Evolutionary conservation across 345 rosid genomes (phyloP), one percentile per base, ranked within the genome.

Genomic region (Aegle marmelos): DNA sequence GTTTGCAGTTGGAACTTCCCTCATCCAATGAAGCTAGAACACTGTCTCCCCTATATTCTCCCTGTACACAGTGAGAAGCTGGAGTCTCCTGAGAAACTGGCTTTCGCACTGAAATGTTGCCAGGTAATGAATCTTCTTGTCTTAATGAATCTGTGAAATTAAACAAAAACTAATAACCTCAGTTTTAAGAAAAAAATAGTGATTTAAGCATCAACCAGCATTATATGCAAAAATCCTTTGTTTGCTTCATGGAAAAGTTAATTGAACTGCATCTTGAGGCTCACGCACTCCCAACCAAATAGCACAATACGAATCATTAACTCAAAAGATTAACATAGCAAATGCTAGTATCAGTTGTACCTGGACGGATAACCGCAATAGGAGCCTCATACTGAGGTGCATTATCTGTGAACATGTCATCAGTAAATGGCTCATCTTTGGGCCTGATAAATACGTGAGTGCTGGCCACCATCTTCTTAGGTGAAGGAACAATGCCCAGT

Each of bases 391-490:
- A 74, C 39, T 68, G 75, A 9, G 78, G 83, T 71, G 78, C 58
- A 7, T 86, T 87, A 74, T 82, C 89, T 50, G 84, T 70, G 68
- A 67, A 68, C 74, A 82, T 75, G 22, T 85, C 90, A 70, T 86
- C 93, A 56, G 85, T 78, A 73, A 60, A 80, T 1, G 91, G 91
- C 82, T 90, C 97, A 56, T 87, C 89, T 81, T 89, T 89, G n/a
- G 90, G 90, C 50, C 27, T 78, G 37, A 87, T 85, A 57, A 81
- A 59, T 31, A 80, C 67, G 54, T 6, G 63, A 53, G 66, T 58
- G 72, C 61, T 77, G 70, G 74, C 68, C 36, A 74, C 75, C 57
- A 16, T 7, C 36, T 68, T 82, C 62, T 81, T 77, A 41, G 77
- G 73, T 9, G 62, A 24, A 30, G 34, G 60, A 53, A n/a, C 59